Percentiles rank a stretch among this genome's conserved stretches.
These are phyloP conservation scores for Craterostigma plantagineum DNA, from an alignment of 257 asterid species.

Conservation along the genomic window DNA sequence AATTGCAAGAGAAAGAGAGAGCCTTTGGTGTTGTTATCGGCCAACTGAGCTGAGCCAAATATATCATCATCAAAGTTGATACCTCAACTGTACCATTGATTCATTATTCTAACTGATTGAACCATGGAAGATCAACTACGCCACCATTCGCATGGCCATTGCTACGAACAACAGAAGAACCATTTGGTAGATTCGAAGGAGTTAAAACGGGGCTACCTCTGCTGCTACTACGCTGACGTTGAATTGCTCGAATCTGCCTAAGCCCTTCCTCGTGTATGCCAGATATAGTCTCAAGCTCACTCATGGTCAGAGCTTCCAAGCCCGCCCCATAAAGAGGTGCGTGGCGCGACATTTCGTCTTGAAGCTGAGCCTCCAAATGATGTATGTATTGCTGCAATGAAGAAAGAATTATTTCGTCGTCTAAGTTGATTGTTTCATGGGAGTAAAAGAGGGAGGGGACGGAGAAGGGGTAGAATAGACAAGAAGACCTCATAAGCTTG, in stretches of 20 bases:
- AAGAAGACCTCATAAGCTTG: slow-evolving; percentile 90
- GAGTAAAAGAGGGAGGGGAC: slow-evolving; percentile 1
- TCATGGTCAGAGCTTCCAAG: slow-evolving; percentile 70
- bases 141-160: too few species aligned
- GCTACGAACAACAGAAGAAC: too few species aligned
- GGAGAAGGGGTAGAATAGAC: slow-evolving; percentile 7
- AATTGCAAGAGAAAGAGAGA: too few species aligned
- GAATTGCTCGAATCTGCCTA: slow-evolving; percentile 70
- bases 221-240: slow-evolving; percentile 22
- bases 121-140: too few species aligned
- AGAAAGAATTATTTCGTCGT: not conserved
- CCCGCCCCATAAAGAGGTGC: slow-evolving; percentile 96
- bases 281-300: slow-evolving; percentile 80
- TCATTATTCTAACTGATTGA: too few species aligned
- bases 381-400: slow-evolving; percentile 70
- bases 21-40: too few species aligned
- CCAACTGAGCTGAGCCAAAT: too few species aligned
- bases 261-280: slow-evolving; percentile 94
- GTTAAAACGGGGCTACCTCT: too few species aligned
- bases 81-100: too few species aligned
- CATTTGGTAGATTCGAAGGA: too few species aligned
- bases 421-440: not conserved
- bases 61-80: too few species aligned
- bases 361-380: slow-evolving; percentile 63
- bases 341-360: slow-evolving; percentile 92